These are phyloP conservation scores for Aschersonia sp. DNA, from an alignment of 2,329 filamentous ascomycete genomes.

Conservation along the genomic window DNA sequence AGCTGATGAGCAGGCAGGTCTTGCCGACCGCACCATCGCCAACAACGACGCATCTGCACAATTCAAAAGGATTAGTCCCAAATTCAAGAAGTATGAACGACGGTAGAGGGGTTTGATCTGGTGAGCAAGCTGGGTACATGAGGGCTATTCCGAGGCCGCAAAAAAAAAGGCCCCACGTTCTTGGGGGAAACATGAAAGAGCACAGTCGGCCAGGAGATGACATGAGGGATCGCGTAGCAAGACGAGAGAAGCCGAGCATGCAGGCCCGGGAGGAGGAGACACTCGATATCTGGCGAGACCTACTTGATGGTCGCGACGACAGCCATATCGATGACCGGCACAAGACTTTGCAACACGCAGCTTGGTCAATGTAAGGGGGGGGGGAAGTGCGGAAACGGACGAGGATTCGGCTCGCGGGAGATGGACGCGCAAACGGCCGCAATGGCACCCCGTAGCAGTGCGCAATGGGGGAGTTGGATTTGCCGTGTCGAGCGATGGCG, in stretches of 20 bases:
- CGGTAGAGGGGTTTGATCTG: background rate
- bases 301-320: slow-evolving; percentile 53
- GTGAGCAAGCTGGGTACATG: too few species aligned
- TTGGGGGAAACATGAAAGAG: too few species aligned
- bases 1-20: slow-evolving; percentile 96
- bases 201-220: too few species aligned
- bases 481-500: background rate
- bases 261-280: background rate
- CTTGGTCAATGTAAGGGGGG: background rate
- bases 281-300: background rate
- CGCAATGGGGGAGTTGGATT: slow-evolving; percentile 1
- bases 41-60: slow-evolving; percentile 81
- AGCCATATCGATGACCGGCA: slow-evolving; percentile 29
- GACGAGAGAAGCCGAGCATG: too few species aligned
- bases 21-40: slow-evolving; percentile 99
- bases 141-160: too few species aligned
- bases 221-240: too few species aligned
- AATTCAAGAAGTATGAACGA: background rate
- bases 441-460: background rate
- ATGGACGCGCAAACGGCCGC: slow-evolving; percentile 1
- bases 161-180: too few species aligned
- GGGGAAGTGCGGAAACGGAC: too few species aligned
- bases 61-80: background rate
- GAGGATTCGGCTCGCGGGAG: background rate
- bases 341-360: background rate